Evolutionary conservation across 2,329 filamentous ascomycete genomes (phyloP), one percentile per base, ranked within the genome.

Genomic region (Knufia petricola): DNA sequence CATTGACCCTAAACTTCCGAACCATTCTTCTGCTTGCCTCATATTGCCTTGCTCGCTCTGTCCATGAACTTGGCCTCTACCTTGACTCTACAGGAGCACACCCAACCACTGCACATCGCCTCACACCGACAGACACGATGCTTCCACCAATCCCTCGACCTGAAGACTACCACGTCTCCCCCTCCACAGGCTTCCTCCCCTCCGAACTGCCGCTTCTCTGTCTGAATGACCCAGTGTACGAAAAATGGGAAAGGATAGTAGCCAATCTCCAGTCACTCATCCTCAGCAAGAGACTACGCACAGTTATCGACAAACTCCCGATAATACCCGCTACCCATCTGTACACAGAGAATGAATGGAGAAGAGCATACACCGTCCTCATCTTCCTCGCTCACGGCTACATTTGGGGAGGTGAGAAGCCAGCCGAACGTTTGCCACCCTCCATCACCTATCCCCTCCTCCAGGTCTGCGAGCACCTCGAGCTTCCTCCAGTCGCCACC

Each of bases 401-500:
- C 65, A 81, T 95, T 17, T 96, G 90, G 90, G 87, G 87, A 49
- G 87, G 85, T 19, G 78, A 85, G 37, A 75, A 71, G 48, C 84
- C 88, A 1, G 73, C 76, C 52, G 84, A 92, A 70, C 71, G 69
- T 59, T 71, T 98, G 45, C 92, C 92, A 40, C 80, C 85, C 21
- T 74, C 87, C 50, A 79, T 98, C 55, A 87, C 90, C 4, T 77
- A 89, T 24, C 92, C 92, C 0, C 77, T 96, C 56, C 73, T 94
- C 45, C 70, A 82, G 55, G 77, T 94, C 40, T 90, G 86, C 58
- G 72, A 77, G 38, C 79, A 81, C 53, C 78, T 98, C 15, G 86
- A 96, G 61, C 74, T 98, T 21, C 89, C 87, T 4, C 86, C 89
- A 1, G 90, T 98, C 23, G 92, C 90, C 41, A 95, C 90, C 15